Evolutionary conservation across 495 filamentous ascomycete genomes (phyloP), one percentile per base, ranked within the genome.

Genomic region (Parmelia sp.): DNA sequence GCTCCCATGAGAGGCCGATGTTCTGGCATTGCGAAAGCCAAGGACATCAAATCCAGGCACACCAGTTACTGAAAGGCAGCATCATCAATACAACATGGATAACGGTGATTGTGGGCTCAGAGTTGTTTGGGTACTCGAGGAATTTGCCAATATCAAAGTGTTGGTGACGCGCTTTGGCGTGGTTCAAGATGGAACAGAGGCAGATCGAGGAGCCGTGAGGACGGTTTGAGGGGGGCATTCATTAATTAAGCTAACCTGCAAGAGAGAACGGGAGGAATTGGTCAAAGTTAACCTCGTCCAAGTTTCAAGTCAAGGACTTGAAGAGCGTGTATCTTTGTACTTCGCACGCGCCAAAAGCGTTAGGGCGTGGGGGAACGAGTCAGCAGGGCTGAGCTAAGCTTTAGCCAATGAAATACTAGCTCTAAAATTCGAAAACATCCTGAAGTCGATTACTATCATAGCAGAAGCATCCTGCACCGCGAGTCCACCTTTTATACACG

Each of bases 401-500:
- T 29, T 17, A 25, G 49, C 58, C 29, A 66, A 65, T 67, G 27
- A 56, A 23, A 35, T 6, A n/a, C 57, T 57, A 62, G 42, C 55
- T 39, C 29, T 17, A 61, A 36, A 58, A 35, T 19, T 47, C 31
- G 57, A 39, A 19, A 49, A 39, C 49, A 45, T 44, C 45, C 40
- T 6, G 10, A 3, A 49, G 23, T 31, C 29, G 12, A 36, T 37
- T 19, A 9, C 27, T 45, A 4, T n/a, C 21, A 61, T 14, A 45
- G 58, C 47, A 7, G 45, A 36, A 49, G 33, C 33, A 33, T 64
- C 66, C 55, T 49, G 31, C 15, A 23, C n/a, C n/a, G 35, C 29
- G 31, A 12, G 35, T 69, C 69, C 69, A 66, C 69, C 61, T 68
- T 74, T 72, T 74, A 76, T 76, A 72, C 75, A 83, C 66, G 66